These are phyloP conservation scores for Protomyces macrosporus DNA, from an alignment of 1,139 yeast genomes.

Conservation along the genomic window DNA sequence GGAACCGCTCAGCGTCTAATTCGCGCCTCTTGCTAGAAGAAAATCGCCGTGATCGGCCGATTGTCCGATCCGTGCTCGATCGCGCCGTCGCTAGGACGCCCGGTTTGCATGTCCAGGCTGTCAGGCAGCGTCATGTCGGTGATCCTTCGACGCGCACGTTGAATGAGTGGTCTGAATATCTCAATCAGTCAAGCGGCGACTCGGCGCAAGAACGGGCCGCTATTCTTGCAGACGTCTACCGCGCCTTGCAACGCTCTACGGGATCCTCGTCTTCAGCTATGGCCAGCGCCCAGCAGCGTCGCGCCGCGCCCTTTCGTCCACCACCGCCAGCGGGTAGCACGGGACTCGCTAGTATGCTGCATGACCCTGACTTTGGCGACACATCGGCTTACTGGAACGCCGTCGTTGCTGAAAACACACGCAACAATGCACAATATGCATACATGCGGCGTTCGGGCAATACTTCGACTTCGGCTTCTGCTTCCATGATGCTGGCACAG, in stretches of 20 bases:
- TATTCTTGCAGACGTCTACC: conserved; percentile 7
- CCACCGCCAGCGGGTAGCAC: neutral
- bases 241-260: neutral
- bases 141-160: neutral
- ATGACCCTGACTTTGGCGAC: conserved; percentile 21
- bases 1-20: conserved; percentile 2
- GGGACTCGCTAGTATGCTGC: neutral
- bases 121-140: neutral
- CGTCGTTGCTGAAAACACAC: neutral
- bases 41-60: neutral
- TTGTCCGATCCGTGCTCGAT: neutral
- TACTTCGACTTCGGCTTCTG: neutral
- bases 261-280: neutral
- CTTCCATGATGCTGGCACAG: neutral
- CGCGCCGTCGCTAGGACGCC: neutral
- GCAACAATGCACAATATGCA: neutral
- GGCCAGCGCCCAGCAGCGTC: neutral
- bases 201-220: conserved; percentile 1
- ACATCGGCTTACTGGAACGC: conserved; percentile 16
- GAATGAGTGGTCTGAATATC: conserved; percentile 9
- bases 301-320: neutral
- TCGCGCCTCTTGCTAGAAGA: neutral
- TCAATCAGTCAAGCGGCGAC: neutral
- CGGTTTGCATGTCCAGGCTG: neutral
- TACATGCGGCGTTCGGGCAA: neutral